Base-by-base conservation (phyloP, 2,329 filamentous ascomycete species). In the Penicillium olsonii region DNA sequence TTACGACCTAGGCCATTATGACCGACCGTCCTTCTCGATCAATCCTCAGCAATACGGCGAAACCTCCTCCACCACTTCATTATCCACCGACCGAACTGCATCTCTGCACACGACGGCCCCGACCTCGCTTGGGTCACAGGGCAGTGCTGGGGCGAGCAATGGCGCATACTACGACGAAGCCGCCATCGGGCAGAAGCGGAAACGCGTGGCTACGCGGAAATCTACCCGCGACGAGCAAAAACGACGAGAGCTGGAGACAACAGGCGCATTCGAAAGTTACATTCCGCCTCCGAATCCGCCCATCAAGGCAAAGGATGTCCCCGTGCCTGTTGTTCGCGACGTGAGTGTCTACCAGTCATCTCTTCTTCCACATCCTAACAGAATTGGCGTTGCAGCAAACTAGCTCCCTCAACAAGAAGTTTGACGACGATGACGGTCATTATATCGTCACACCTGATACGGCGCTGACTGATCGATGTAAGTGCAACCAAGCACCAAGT, bases 391-490 rank as follows among this genome's bases (percentile, higher is more conserved):
- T 45, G 22, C 29, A 82, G 78, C 76, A 74, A 53, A 68, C 72
- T 3, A 74, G 72, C 56, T 63, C 68, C 41, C 76, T 78, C 50
- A 71, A 84, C 57, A 79, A 85, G 60, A 94, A 95, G 68, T 87
- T 94, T 37, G 94, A 99, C 64, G 94, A 99, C 59, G 91, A 96
- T 38, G 94, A 99, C 63, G 94, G 94, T 5, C 94, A 99, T 71
- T 99, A 96, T 67, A 90, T 97, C 60, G 92, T 99, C 18, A 85
- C 88, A 1, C 88, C 92, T 24, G 90, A 96, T 60, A 87, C 88
- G 10, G 84, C 89, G 52, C 77, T 99, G 44, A 96, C 94, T 12
- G 85, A 94, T 37, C 82, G 90, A 82, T 99, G 92, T 96, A 80
- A 71, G 90, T 82, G 18, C 6, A 27, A 5, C 14, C n/a, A n/a